phyloP scores from a whole-genome alignment of 768 basidiomycete species.

The Inosperma sp. region DNA sequence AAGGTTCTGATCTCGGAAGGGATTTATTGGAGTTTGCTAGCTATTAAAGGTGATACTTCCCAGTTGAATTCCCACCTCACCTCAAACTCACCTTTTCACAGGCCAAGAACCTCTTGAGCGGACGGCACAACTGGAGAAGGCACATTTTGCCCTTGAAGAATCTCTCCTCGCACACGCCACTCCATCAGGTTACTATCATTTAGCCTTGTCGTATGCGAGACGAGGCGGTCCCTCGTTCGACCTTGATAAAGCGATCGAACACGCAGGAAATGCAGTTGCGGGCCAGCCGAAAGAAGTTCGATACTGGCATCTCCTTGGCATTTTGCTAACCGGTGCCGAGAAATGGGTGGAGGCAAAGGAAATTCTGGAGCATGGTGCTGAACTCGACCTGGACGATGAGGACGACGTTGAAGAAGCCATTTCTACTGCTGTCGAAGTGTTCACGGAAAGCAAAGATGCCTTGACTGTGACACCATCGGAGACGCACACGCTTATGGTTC shows the following conservation, averaged over 20 bases:
- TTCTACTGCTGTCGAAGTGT: slow-evolving; percentile 11
- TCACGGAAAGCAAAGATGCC: slow-evolving; percentile 18
- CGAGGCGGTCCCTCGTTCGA: slow-evolving; percentile 51
- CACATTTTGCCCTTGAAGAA: slow-evolving; percentile 46
- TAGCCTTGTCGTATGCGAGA: slow-evolving; percentile 64
- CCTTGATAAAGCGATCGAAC: slow-evolving; percentile 59
- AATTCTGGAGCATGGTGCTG: slow-evolving; percentile 75
- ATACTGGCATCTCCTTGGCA: slow-evolving; percentile 88
- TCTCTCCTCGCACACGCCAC: slow-evolving; percentile 49
- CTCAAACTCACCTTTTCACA: slow-evolving; percentile 21
- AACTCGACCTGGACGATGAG: slow-evolving; percentile 32
- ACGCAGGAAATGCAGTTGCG: slow-evolving; percentile 72
- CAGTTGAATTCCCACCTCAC: background rate
- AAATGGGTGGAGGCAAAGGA: slow-evolving; percentile 75
- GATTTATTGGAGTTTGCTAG: slow-evolving; percentile 65
- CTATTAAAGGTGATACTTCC: slow-evolving; percentile 53
- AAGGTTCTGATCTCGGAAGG: slow-evolving; percentile 67
- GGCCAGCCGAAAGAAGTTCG: slow-evolving; percentile 56
- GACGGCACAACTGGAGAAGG: slow-evolving; percentile 50
- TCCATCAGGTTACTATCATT: slow-evolving; percentile 65
- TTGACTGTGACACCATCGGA: slow-evolving; percentile 5
- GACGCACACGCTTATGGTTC: background rate
- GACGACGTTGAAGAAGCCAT: slow-evolving; percentile 13
- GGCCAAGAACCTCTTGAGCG: slow-evolving; percentile 66
- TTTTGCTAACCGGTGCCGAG: slow-evolving; percentile 72